Conservation (phyloP, 2,329 filamentous ascomycete genomes). For the Ceratocystis smalleyi region DNA sequence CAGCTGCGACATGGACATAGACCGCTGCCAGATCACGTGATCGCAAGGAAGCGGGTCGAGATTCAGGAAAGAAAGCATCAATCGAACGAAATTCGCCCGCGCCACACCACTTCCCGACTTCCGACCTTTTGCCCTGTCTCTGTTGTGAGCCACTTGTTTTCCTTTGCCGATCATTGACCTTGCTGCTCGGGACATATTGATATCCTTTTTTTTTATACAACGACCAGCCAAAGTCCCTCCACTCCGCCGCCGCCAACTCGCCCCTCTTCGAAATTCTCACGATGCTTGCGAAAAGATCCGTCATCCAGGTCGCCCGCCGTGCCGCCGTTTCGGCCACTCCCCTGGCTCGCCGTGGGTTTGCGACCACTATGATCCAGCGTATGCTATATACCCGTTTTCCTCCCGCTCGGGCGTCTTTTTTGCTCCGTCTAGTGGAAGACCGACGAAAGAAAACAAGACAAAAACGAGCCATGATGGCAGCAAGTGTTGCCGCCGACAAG, state of each 20-base stretch:
- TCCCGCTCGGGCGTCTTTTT: neutral
- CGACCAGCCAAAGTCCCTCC: neutral
- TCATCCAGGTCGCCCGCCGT: conserved; percentile 44
- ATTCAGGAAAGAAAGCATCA: conserved; percentile 1
- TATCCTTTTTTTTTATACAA: neutral
- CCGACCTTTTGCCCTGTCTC: neutral
- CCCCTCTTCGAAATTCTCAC: conserved; percentile 19
- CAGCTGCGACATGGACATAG: neutral
- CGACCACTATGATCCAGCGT: conserved; percentile 46
- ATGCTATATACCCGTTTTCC: conserved; percentile 24
- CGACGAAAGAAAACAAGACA: neutral
- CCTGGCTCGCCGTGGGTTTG: conserved; percentile 42
- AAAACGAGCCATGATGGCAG: neutral
- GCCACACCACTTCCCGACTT: conserved; percentile 12
- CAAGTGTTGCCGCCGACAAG: neutral
- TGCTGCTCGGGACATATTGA: neutral
- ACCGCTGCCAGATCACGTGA: conserved; percentile 8
- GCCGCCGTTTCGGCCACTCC: conserved; percentile 33
- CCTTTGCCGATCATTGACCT: neutral
- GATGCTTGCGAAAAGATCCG: conserved; percentile 52
- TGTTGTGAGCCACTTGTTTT: neutral
- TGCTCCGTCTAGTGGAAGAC: neutral
- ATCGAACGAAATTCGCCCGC: conserved; percentile 10
- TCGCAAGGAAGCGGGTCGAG: conserved; percentile 3
- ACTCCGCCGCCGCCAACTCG: neutral